Percentiles rank a stretch among this genome's conserved stretches.
These are phyloP conservation scores for Neoscytalidium dimidiatum DNA, from an alignment of 2,329 filamentous ascomycete species.

Conservation along the genomic window DNA sequence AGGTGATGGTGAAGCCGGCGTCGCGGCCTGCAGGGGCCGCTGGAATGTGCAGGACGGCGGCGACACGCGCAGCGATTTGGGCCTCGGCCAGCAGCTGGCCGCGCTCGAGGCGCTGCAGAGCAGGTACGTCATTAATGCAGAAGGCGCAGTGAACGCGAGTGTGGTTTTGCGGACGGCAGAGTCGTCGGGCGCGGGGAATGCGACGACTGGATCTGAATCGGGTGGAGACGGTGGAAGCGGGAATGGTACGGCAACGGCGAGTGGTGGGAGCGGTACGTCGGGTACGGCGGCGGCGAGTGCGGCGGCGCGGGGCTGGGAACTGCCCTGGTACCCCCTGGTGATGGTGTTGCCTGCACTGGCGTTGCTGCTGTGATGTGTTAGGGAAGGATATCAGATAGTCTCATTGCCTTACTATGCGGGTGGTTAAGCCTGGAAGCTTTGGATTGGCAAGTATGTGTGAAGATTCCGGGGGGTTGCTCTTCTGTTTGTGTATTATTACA, in stretches of 20 bases:
- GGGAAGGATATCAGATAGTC: no score
- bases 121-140: slow-evolving; percentile 23
- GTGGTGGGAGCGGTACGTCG: background rate
- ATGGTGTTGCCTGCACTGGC: no score
- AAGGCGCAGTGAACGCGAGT: background rate
- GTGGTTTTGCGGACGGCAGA: background rate
- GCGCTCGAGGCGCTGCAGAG: slow-evolving; percentile 56
- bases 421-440: no score
- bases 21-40: slow-evolving; percentile 44
- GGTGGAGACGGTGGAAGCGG: background rate
- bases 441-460: no score
- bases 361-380: no score
- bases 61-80: slow-evolving; percentile 44
- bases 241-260: background rate
- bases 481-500: no score
- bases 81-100: slow-evolving; percentile 62
- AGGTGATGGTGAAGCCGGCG: slow-evolving; percentile 44
- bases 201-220: background rate
- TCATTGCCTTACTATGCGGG: no score
- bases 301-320: background rate
- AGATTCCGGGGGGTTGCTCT: no score
- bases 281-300: background rate
- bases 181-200: background rate
- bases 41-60: slow-evolving; percentile 43
- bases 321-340: no score